A percentile compares a stretch with the other conserved stretches of the same genome.
phyloP scores from a whole-genome alignment of 2,329 filamentous ascomycete species.

The Colletotrichum paranaense region DNA sequence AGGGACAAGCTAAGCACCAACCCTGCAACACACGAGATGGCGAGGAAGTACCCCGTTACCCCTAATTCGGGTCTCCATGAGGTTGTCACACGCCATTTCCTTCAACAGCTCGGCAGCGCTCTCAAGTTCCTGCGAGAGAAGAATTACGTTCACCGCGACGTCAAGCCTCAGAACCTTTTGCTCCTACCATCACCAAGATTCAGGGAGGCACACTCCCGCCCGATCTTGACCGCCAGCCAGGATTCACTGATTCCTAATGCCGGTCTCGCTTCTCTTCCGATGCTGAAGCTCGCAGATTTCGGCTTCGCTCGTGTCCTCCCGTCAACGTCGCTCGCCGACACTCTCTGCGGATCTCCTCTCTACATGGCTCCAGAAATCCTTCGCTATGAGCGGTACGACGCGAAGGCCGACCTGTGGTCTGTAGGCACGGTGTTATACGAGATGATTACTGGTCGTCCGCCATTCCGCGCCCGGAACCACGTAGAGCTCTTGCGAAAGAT shows the following conservation, averaged over 20 bases:
- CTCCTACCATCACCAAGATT: conserved; percentile 85
- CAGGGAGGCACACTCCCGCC: conserved; percentile 69
- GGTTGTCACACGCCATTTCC: conserved; percentile 94
- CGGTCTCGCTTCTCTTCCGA: conserved; percentile 86
- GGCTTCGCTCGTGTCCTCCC: conserved; percentile 96
- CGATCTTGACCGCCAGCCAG: conserved; percentile 80
- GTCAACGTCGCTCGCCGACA: conserved; percentile 91
- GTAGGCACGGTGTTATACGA: conserved; percentile 96
- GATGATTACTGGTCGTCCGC: conserved; percentile 91
- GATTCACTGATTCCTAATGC: conserved; percentile 84
- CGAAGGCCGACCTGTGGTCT: conserved; percentile 97
- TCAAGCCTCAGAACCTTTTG: conserved; percentile 96
- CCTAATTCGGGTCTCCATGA: conserved; percentile 90
- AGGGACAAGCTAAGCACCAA: conserved; percentile 83
- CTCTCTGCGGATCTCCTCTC: conserved; percentile 92
- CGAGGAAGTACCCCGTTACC: conserved; percentile 90
- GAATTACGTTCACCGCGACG: conserved; percentile 94
- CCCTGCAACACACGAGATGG: conserved; percentile 88
- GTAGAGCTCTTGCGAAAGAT: conserved; percentile 94
- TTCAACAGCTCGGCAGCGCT: conserved; percentile 94
- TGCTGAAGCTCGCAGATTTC: conserved; percentile 98
- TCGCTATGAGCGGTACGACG: conserved; percentile 96
- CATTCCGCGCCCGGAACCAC: conserved; percentile 93
- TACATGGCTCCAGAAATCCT: conserved; percentile 99
- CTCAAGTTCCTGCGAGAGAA: conserved; percentile 86